Evolutionary conservation across 164 flowering plant genomes (phyloP).

Genomic region (Nelumbo lutea): DNA sequence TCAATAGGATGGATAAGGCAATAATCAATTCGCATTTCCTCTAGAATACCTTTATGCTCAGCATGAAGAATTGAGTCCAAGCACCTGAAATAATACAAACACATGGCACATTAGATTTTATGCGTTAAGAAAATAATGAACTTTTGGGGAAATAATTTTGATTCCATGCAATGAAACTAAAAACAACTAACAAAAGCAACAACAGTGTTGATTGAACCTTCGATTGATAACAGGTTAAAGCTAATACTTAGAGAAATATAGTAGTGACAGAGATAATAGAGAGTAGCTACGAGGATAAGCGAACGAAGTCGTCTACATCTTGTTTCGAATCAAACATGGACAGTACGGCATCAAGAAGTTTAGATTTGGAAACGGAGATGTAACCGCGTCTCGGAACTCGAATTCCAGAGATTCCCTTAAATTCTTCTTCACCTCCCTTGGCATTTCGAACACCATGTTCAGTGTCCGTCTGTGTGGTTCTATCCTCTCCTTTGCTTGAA

Average conservation of each 20-base stretch:
- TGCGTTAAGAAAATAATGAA: too few species aligned
- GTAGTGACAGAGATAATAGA: neutral
- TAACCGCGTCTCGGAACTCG: constrained; percentile 64
- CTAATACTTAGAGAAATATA: neutral
- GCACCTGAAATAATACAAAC: constrained; percentile 38
- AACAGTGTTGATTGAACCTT: too few species aligned
- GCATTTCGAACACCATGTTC: neutral
- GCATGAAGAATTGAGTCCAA: constrained; percentile 89
- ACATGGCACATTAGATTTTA: neutral
- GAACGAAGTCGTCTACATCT: constrained; percentile 41
- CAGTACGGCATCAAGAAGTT: constrained; percentile 51
- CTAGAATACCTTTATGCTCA: constrained; percentile 76
- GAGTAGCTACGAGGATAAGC: constrained; percentile 49
- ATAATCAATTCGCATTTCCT: constrained; percentile 74
- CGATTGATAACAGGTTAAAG: too few species aligned
- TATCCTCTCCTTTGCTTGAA: neutral
- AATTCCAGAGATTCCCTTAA: constrained; percentile 34
- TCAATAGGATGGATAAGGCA: constrained; percentile 24
- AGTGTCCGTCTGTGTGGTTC: neutral
- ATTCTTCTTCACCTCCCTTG: constrained; percentile 6
- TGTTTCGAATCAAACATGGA: constrained; percentile 39
- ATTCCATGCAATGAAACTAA: neutral
- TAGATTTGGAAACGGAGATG: constrained; percentile 59
- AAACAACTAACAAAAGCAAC: too few species aligned
- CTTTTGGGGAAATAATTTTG: too few species aligned